Percentiles rank a stretch among this genome's conserved stretches.
These are phyloP conservation scores for Xylariales sp. DNA, from an alignment of 2,329 filamentous ascomycete species.

Conservation along the genomic window DNA sequence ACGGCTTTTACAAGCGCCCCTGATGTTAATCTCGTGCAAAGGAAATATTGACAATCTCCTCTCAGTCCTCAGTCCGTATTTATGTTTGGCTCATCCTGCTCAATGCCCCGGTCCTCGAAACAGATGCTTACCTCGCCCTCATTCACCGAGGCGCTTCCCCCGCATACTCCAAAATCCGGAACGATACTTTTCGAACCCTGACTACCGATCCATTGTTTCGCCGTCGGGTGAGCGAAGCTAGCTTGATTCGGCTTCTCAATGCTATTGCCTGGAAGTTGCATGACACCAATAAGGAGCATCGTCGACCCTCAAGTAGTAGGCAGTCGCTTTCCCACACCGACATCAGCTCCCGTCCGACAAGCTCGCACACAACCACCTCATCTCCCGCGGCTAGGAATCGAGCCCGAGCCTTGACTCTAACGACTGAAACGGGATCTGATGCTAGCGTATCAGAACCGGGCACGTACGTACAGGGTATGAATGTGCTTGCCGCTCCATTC, in stretches of 20 bases:
- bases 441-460: slow-evolving; percentile 62
- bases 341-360: slow-evolving; percentile 31
- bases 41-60: slow-evolving; percentile 8
- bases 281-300: slow-evolving; percentile 64
- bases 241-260: slow-evolving; percentile 88
- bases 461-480: slow-evolving; percentile 98
- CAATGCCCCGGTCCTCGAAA: slow-evolving; percentile 77
- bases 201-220: slow-evolving; percentile 97
- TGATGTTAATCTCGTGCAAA: too few species aligned
- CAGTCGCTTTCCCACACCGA: slow-evolving; percentile 22
- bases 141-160: slow-evolving; percentile 92
- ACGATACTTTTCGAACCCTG: slow-evolving; percentile 95
- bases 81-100: slow-evolving; percentile 96
- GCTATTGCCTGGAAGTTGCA: slow-evolving; percentile 92
- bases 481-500: slow-evolving; percentile 92
- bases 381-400: slow-evolving; percentile 45
- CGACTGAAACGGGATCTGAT: slow-evolving; percentile 61
- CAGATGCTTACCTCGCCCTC: slow-evolving; percentile 83
- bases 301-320: slow-evolving; percentile 23
- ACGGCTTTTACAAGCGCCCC: not conserved
- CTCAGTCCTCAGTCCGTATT: slow-evolving; percentile 82
- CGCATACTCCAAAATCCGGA: slow-evolving; percentile 94
- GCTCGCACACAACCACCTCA: slow-evolving; percentile 31
- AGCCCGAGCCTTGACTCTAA: slow-evolving; percentile 54
- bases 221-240: slow-evolving; percentile 90